phyloP scores from a whole-genome alignment of 257 asterid species.

The Schizonepeta tenuifolia region DNA sequence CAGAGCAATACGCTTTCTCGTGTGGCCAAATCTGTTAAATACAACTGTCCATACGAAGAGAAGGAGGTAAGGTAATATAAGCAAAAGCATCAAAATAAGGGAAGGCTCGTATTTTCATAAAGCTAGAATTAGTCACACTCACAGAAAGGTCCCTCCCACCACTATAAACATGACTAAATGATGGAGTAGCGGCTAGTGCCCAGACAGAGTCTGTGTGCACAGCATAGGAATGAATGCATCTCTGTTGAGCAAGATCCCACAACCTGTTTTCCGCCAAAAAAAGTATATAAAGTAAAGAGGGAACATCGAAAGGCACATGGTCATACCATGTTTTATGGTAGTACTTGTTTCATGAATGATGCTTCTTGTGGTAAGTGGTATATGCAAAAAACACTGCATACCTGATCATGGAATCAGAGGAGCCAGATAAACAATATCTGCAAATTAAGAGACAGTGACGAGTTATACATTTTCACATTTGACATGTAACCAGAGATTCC shows the following conservation, averaged over 20 bases:
- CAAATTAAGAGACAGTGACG: constrained; percentile 35
- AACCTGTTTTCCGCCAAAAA: constrained; percentile 48
- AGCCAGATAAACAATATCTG: constrained; percentile 98
- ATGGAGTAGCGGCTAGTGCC: constrained; percentile 96
- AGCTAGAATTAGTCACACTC: constrained; percentile 45
- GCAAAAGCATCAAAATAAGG: constrained; percentile 7
- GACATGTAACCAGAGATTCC: not conserved
- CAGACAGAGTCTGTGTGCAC: constrained; percentile 99
- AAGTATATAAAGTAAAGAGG: not conserved
- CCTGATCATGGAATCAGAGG: constrained; percentile 99
- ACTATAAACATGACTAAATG: constrained; percentile 94
- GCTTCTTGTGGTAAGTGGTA: constrained; percentile 22
- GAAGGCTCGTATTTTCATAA: constrained; percentile 2
- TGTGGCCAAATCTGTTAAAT: constrained; percentile 93
- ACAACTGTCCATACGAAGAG: constrained; percentile 57
- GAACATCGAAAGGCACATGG: constrained; percentile 9
- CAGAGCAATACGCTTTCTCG: constrained; percentile 92
- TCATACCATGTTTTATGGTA: constrained; percentile 5
- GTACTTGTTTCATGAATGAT: constrained; percentile 24
- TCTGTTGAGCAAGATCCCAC: constrained; percentile 99
- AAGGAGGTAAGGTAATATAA: constrained; percentile 33
- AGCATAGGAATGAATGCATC: constrained; percentile 96
- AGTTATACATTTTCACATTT: constrained; percentile 13
- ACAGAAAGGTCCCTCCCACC: constrained; percentile 99
- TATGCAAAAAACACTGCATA: constrained; percentile 33